Percentiles rank a stretch among this genome's conserved stretches.
phyloP scores from a whole-genome alignment of 1,284 basidiomycete genomes.

The Chondrostereum purpureum region DNA sequence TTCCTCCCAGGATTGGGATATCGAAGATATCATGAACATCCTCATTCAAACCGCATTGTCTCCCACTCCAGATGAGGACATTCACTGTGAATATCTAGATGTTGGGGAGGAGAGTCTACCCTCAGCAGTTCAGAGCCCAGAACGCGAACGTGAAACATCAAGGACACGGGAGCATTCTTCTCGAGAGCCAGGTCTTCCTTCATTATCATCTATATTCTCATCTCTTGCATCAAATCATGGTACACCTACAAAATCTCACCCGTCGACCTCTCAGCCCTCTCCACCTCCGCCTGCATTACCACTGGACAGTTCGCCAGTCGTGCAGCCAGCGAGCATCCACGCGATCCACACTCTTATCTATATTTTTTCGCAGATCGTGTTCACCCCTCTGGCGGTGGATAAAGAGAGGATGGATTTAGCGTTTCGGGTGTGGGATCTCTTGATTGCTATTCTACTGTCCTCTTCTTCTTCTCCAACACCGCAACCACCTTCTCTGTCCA shows the following conservation, averaged over 20 bases:
- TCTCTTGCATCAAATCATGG: slow-evolving; percentile 7
- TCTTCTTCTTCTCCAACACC: neutral
- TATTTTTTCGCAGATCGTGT: slow-evolving; percentile 64
- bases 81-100: too few species aligned
- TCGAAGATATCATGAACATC: too few species aligned
- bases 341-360: slow-evolving; percentile 60
- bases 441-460: slow-evolving; percentile 34
- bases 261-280: slow-evolving; percentile 19
- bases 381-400: slow-evolving; percentile 51
- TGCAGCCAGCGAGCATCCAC: slow-evolving; percentile 31
- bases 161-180: too few species aligned
- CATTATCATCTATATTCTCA: slow-evolving; percentile 12
- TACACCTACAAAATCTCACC: slow-evolving; percentile 11
- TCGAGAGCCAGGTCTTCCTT: too few species aligned
- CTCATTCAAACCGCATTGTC: too few species aligned
- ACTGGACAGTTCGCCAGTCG: too few species aligned
- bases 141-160: too few species aligned
- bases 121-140: too few species aligned
- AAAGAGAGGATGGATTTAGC: slow-evolving; percentile 42
- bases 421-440: slow-evolving; percentile 41
- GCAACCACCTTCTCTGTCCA: neutral
- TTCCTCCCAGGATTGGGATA: too few species aligned
- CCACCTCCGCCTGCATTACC: slow-evolving; percentile 29
- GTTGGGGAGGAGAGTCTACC: too few species aligned
- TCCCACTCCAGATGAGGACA: too few species aligned